Evolutionary conservation across 306 rosid genomes (phyloP).

Genomic region (Sesbania bispinosa): DNA sequence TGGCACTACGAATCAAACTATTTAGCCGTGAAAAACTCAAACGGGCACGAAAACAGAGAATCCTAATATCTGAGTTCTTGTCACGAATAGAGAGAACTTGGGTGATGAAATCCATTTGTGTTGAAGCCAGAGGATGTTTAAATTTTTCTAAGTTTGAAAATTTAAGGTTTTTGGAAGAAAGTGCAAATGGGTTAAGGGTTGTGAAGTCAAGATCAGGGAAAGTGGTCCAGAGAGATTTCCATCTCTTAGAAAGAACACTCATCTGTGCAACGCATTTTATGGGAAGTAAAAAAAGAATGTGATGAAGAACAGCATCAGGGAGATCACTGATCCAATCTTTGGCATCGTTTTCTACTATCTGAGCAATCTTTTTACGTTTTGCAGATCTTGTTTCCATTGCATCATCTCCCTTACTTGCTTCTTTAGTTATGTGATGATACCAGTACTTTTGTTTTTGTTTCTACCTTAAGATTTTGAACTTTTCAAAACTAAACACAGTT

Average conservation of each 20-base stretch:
- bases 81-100: conserved; percentile 49
- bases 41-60: conserved; percentile 53
- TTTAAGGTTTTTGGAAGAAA: background rate
- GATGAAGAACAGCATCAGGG: conserved; percentile 69
- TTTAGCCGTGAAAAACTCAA: conserved; percentile 63
- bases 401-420: background rate
- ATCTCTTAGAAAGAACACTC: conserved; percentile 61
- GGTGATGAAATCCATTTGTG: conserved; percentile 39
- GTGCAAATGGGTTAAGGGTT: conserved; percentile 25
- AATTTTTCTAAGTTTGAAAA: background rate
- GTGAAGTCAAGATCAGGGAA: conserved; percentile 82
- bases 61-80: conserved; percentile 49
- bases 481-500: conserved; percentile 42
- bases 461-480: conserved; percentile 41
- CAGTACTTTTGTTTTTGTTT: background rate
- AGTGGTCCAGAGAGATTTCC: conserved; percentile 64
- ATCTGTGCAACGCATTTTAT: conserved; percentile 59
- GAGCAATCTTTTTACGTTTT: conserved; percentile 41
- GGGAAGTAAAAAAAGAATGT: conserved; percentile 56
- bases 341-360: background rate
- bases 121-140: background rate
- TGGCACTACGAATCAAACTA: conserved; percentile 55
- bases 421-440: background rate
- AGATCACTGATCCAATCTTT: conserved; percentile 65
- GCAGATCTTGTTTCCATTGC: conserved; percentile 73